These are phyloP conservation scores for Colletotrichum destructivum DNA, from an alignment of 2,329 filamentous ascomycete species.

Conservation along the genomic window DNA sequence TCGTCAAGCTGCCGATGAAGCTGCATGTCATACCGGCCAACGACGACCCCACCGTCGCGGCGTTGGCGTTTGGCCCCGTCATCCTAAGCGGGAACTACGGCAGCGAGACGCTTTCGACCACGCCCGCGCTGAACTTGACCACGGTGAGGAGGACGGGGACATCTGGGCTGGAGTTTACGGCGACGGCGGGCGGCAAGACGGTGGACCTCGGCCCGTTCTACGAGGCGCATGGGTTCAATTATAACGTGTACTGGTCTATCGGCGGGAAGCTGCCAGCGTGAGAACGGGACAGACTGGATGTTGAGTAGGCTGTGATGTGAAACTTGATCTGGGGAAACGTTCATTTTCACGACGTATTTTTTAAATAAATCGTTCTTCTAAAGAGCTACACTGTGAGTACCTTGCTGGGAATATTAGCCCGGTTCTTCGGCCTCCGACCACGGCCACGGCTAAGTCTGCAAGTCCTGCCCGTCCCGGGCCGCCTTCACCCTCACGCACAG, in stretches of 20 bases:
- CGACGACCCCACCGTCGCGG: constrained; percentile 59
- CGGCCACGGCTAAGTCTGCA: constrained; percentile 8
- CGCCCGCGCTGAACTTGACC: constrained; percentile 51
- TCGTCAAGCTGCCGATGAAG: constrained; percentile 61
- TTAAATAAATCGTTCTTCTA: no score
- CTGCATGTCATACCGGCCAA: constrained; percentile 62
- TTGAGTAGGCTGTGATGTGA: no score
- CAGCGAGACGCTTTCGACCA: constrained; percentile 42
- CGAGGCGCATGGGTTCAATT: constrained; percentile 58
- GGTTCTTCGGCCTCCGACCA: no score
- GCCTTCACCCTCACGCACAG: constrained; percentile 23
- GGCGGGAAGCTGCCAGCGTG: constrained; percentile 29
- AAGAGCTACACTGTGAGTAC: no score
- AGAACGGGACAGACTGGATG: neutral
- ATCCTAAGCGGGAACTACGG: constrained; percentile 64
- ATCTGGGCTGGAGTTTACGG: constrained; percentile 52
- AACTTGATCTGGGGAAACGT: no score
- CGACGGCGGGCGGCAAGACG: constrained; percentile 48
- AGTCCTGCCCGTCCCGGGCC: constrained; percentile 17
- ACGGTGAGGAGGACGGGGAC: constrained; percentile 46
- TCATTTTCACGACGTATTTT: no score
- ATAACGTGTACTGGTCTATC: constrained; percentile 58
- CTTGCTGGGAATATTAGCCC: neutral
- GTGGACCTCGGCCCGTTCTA: constrained; percentile 57
- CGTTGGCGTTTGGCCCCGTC: constrained; percentile 63